phyloP scores from a whole-genome alignment of 176 grass and related monocot genomes.

The Cenchrus fungigraminus region DNA sequence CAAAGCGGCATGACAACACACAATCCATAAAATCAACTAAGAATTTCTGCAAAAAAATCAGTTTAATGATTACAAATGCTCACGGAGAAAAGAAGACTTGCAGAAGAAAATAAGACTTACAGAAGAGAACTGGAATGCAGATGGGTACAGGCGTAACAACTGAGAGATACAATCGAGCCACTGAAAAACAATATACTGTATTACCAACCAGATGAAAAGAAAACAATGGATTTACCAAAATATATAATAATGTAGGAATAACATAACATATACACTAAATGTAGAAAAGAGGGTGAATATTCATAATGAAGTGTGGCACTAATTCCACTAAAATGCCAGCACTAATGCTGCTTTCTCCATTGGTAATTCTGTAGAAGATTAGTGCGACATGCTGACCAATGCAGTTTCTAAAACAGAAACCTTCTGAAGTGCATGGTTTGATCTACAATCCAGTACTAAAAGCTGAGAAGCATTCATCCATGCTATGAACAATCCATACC shows the following conservation, averaged over 20 bases:
- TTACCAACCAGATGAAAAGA: constrained; percentile 16
- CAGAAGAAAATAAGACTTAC: constrained; percentile 63
- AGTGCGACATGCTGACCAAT: constrained; percentile 17
- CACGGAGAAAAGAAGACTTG: background rate
- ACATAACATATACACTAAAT: background rate
- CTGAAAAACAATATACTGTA: constrained; percentile 58
- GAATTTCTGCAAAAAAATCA: constrained; percentile 66
- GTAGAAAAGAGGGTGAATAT: background rate
- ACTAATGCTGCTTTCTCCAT: constrained; percentile 1
- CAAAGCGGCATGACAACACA: constrained; percentile 88
- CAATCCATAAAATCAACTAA: constrained; percentile 97
- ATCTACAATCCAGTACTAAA: constrained; percentile 17
- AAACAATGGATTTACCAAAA: constrained; percentile 18
- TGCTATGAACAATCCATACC: constrained; percentile 30
- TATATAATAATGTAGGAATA: constrained; percentile 21
- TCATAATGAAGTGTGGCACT: background rate
- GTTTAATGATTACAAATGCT: constrained; percentile 7
- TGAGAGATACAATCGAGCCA: constrained; percentile 97
- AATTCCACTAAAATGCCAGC: constrained; percentile 17
- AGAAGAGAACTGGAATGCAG: constrained; percentile 95
- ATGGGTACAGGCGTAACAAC: constrained; percentile 87
- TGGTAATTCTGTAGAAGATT: background rate
- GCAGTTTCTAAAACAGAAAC: constrained; percentile 11
- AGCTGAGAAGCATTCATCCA: background rate
- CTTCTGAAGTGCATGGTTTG: constrained; percentile 1